Base-by-base conservation (phyloP, 2,329 filamentous ascomycete species). In the Apiospora arundinis region DNA sequence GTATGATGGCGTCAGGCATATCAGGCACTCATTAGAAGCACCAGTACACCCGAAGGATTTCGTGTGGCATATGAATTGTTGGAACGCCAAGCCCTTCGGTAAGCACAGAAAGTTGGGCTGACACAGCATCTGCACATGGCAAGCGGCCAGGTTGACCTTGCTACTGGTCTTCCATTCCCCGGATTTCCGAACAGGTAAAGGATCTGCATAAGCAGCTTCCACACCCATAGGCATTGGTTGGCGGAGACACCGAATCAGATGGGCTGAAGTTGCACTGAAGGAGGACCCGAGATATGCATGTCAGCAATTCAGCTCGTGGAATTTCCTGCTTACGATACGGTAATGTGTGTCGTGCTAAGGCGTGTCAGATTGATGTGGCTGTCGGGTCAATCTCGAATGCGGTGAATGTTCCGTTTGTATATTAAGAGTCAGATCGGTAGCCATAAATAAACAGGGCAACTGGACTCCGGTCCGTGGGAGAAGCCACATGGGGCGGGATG, bases 221-320 rank as follows among this genome's bases (percentile, higher is more conserved):
- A 56, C 49, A 28, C 49, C 49, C 14, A 28, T 23, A 14, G 23
- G 9, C 49, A 28, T 23, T 56, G 49, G 49, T 28, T 23, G 14
- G 49, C 49, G 49, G 49, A 28, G 16, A 56, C 49, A 28, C 49
- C 23, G 49, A 56, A 28, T 56, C 23, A 18, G 49, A 28, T 56
- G 49, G 23, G 25, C 12, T 28, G 11, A 23, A 56, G 23, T 56
- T 18, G 23, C n/a, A 49, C 48, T 49, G 18, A 49, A 49, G 48
- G 48, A 25, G n/a, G n/a, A 8, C 48, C 48, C n/a, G 48, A 49
- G 48, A 25, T 49, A n/a, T 49, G 48, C 49, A 56, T 56, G 49
- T 56, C 49, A 28, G 49, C 49, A 56, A 56, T 56, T 28, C 49
- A 56, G 49, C 49, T 28, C 23, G 49, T 56, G 12, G 49, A 28